phyloP scores from a whole-genome alignment of 768 basidiomycete genomes.

The Suillus luteus region DNA sequence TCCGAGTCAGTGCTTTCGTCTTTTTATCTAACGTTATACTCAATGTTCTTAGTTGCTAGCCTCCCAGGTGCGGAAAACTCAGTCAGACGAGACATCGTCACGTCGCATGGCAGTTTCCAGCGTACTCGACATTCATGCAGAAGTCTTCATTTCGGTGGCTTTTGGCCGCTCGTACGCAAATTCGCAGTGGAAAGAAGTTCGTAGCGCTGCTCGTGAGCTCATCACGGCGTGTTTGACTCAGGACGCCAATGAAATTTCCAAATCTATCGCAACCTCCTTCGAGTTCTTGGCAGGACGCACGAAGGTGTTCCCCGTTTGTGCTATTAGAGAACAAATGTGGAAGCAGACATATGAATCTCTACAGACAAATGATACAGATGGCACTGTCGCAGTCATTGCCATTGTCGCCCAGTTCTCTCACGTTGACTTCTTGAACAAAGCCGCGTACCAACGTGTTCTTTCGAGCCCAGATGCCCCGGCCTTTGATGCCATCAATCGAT shows the following conservation, averaged over 20 bases:
- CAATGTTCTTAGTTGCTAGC: slow-evolving; percentile 34
- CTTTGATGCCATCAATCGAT: slow-evolving; percentile 61
- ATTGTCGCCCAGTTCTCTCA: slow-evolving; percentile 63
- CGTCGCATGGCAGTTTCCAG: slow-evolving; percentile 35
- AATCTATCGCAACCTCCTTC: slow-evolving; percentile 36
- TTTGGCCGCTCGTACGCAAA: slow-evolving; percentile 42
- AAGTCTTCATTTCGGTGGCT: slow-evolving; percentile 48
- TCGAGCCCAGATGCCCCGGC: slow-evolving; percentile 34
- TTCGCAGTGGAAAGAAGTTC: slow-evolving; percentile 43
- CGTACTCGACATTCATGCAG: slow-evolving; percentile 54
- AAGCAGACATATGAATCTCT: slow-evolving; percentile 60
- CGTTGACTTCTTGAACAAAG: slow-evolving; percentile 59
- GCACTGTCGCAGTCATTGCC: slow-evolving; percentile 57
- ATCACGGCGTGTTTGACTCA: slow-evolving; percentile 33
- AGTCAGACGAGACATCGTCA: slow-evolving; percentile 26
- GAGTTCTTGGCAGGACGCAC: slow-evolving; percentile 32
- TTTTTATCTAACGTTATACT: slow-evolving; percentile 9
- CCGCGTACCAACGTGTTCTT: slow-evolving; percentile 47
- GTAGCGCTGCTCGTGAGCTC: slow-evolving; percentile 45
- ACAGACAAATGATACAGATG: slow-evolving; percentile 57
- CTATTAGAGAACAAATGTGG: slow-evolving; percentile 69
- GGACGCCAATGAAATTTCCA: slow-evolving; percentile 37
- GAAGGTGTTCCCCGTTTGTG: slow-evolving; percentile 36
- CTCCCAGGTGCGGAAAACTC: slow-evolving; percentile 36
- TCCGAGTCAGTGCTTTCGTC: slow-evolving; percentile 52